Evolutionary conservation across 805 yeast species (phyloP).

Genomic region (Yamadazyma sp.): DNA sequence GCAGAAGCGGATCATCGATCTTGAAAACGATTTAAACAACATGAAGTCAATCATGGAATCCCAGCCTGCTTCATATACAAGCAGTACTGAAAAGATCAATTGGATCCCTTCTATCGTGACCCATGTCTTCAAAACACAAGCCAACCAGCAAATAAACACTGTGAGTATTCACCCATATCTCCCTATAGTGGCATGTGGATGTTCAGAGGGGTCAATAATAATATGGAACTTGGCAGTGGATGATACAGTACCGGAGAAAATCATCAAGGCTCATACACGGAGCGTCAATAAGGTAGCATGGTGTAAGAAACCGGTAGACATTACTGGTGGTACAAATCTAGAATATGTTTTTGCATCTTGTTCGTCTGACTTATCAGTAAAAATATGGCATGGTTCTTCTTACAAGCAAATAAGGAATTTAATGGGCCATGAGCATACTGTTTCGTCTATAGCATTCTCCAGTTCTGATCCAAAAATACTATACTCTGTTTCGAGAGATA

Average conservation of each 20-base stretch:
- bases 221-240: constrained; percentile 66
- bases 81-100: constrained; percentile 29
- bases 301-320: constrained; percentile 41
- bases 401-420: constrained; percentile 60
- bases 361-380: constrained; percentile 55
- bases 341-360: constrained; percentile 47
- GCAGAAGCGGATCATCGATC: constrained; percentile 68
- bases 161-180: constrained; percentile 73
- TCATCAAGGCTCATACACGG: constrained; percentile 75
- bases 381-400: constrained; percentile 65
- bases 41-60: constrained; percentile 47
- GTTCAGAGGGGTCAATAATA: constrained; percentile 69
- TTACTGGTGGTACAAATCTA: constrained; percentile 16
- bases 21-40: constrained; percentile 58
- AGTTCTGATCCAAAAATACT: constrained; percentile 45
- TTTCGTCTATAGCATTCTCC: constrained; percentile 62
- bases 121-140: constrained; percentile 50
- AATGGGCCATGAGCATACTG: constrained; percentile 85
- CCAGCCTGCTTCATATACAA: constrained; percentile 14
- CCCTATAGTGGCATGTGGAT: constrained; percentile 62
- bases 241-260: constrained; percentile 56
- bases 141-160: constrained; percentile 56
- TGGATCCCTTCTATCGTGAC: constrained; percentile 64
- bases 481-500: constrained; percentile 66
- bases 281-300: constrained; percentile 59